Evolutionary conservation across 768 basidiomycete species (phyloP).

Genomic region (Chiua virens): DNA sequence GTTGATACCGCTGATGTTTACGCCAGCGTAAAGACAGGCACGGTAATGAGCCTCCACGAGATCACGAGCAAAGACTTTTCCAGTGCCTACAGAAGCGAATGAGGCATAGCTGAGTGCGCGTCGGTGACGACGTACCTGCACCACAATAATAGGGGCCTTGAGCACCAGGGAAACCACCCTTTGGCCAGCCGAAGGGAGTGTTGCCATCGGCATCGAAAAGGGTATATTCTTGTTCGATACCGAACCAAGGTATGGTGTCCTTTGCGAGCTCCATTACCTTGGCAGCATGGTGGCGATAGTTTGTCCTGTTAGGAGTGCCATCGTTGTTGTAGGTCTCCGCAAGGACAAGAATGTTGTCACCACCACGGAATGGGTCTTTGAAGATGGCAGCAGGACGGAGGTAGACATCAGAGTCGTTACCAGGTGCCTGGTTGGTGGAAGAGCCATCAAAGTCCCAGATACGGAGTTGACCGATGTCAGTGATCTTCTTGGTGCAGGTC

Average conservation of each 20-base stretch:
- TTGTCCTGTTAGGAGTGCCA: slow-evolving; percentile 95
- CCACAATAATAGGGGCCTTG: slow-evolving; percentile 99
- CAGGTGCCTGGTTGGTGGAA: slow-evolving; percentile 96
- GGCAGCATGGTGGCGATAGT: slow-evolving; percentile 90
- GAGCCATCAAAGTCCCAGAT: slow-evolving; percentile 99
- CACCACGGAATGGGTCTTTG: slow-evolving; percentile 99
- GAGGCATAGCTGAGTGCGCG: neutral
- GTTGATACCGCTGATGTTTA: slow-evolving; percentile 99
- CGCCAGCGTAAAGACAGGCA: slow-evolving; percentile 89
- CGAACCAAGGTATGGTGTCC: slow-evolving; percentile 87
- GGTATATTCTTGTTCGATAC: slow-evolving; percentile 99
- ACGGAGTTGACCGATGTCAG: slow-evolving; percentile 87
- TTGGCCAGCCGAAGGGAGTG: slow-evolving; percentile 92
- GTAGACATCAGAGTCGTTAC: slow-evolving; percentile 94
- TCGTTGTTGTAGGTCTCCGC: slow-evolving; percentile 99
- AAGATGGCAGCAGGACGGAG: slow-evolving; percentile 97
- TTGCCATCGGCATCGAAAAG: slow-evolving; percentile 88
- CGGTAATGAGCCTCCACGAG: slow-evolving; percentile 99
- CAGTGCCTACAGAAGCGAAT: slow-evolving; percentile 62
- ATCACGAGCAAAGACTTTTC: slow-evolving; percentile 98
- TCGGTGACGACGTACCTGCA: slow-evolving; percentile 59
- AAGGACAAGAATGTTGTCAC: slow-evolving; percentile 96
- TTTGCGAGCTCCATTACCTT: slow-evolving; percentile 96
- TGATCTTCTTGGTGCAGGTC: slow-evolving; percentile 87
- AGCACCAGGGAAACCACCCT: slow-evolving; percentile 98